A percentile compares a stretch with the other conserved stretches of the same genome.
These are phyloP conservation scores for Coemansia sp. DNA, from an alignment of 192 early-diverging fungal species.

Conservation along the genomic window DNA sequence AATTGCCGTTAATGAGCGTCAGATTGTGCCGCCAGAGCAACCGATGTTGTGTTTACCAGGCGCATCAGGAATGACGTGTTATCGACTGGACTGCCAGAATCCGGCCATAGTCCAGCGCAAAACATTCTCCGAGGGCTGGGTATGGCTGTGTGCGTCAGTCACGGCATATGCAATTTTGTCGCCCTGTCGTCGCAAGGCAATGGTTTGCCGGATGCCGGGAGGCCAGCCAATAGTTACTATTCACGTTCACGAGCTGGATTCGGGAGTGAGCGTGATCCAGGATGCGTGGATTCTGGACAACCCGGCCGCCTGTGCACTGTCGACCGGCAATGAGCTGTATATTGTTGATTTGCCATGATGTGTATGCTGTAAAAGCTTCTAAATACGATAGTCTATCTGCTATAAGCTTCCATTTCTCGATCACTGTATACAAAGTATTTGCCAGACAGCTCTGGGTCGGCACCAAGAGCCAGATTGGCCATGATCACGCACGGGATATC, in stretches of 20 bases:
- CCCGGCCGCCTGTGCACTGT: conserved; percentile 9
- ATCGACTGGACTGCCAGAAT: neutral
- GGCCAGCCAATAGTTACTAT: conserved; percentile 21
- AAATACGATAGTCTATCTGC: neutral
- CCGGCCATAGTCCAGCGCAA: neutral
- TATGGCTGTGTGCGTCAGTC: conserved; percentile 38
- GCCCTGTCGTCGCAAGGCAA: conserved; percentile 19
- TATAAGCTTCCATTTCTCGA: conserved; percentile 19
- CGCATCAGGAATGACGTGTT: conserved; percentile 19
- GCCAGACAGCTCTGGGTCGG: conserved; percentile 20
- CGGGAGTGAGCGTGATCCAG: conserved; percentile 9
- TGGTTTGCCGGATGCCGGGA: conserved; percentile 29
- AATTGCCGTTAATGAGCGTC: neutral
- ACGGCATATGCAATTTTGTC: conserved; percentile 21
- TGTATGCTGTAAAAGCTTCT: neutral
- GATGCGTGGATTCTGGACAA: conserved; percentile 25
- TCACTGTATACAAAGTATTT: conserved; percentile 19
- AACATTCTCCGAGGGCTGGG: conserved; percentile 32
- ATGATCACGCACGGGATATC: conserved; percentile 24
- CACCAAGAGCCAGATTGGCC: conserved; percentile 32
- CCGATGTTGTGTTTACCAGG: conserved; percentile 33
- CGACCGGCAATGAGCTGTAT: too few species aligned
- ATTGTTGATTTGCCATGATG: too few species aligned
- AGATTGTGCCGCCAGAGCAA: conserved; percentile 5
- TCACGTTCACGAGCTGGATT: neutral